A percentile compares a stretch with the other conserved stretches of the same genome.
Evolutionary conservation across 306 rosid species (phyloP).

Genomic region (Ammopiptanthus mongolicus): DNA sequence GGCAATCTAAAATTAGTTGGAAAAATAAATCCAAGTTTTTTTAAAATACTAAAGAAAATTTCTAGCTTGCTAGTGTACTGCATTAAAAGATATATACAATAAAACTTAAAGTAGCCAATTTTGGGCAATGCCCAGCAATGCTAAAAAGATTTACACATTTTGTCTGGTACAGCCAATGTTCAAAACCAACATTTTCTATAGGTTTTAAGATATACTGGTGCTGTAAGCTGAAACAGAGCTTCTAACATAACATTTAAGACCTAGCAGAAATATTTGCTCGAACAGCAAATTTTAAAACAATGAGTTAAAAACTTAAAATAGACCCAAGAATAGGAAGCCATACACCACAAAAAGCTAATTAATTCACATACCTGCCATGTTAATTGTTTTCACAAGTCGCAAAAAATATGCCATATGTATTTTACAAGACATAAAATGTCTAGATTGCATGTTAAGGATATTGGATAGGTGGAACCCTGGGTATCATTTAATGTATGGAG

Average conservation of each 20-base stretch:
- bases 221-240: not conserved
- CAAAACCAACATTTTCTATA: not conserved
- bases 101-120: not conserved
- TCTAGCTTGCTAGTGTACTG: not conserved
- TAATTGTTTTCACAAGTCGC: not conserved
- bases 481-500: not conserved
- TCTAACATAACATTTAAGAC: not conserved
- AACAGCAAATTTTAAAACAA: not conserved
- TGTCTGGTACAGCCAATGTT: not conserved
- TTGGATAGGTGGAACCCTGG: not conserved
- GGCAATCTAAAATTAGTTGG: not conserved
- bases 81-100: not conserved
- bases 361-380: not conserved
- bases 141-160: not conserved
- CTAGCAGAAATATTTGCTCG: not conserved
- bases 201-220: not conserved
- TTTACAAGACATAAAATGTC: not conserved
- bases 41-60: not conserved
- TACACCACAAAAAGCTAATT: not conserved
- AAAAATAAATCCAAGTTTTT: conserved; percentile 1
- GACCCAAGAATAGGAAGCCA: not conserved
- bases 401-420: not conserved
- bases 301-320: not conserved
- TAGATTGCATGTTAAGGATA: not conserved
- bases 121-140: not conserved